Percentiles rank a stretch among this genome's conserved stretches.
These are phyloP conservation scores for Panicum hallii DNA, from an alignment of 202 grass and related monocot genomes.

Conservation along the genomic window DNA sequence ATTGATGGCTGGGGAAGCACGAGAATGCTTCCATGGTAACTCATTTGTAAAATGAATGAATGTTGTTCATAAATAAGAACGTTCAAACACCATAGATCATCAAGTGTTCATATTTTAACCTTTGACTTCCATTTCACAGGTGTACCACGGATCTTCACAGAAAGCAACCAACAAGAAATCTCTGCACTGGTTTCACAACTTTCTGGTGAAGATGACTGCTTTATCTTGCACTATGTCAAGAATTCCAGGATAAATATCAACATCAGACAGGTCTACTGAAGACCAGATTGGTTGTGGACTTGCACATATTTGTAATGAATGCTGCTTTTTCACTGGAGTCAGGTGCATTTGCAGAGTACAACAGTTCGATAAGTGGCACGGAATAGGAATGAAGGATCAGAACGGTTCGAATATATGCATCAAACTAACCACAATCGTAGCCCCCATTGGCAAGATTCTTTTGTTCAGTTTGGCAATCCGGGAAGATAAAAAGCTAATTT, in stretches of 20 bases:
- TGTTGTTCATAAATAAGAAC: not conserved
- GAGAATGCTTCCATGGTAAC: slow-evolving; percentile 89
- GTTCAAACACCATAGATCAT: not conserved
- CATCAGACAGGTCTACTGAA: slow-evolving; percentile 72
- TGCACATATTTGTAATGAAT: not conserved
- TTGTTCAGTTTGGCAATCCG: not conserved
- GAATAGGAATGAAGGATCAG: not conserved
- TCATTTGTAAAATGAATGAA: slow-evolving; percentile 8
- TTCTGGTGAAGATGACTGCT: slow-evolving; percentile 60
- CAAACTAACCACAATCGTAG: not conserved
- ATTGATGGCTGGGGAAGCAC: slow-evolving; percentile 83
- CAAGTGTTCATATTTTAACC: slow-evolving; percentile 26
- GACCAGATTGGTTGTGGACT: not conserved
- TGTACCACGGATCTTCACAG: slow-evolving; percentile 74
- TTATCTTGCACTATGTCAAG: slow-evolving; percentile 64
- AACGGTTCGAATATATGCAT: not conserved
- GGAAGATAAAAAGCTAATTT: not conserved
- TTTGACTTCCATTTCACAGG: slow-evolving; percentile 39
- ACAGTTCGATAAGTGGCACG: not conserved
- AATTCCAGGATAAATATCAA: slow-evolving; percentile 95
- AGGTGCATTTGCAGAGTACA: not conserved
- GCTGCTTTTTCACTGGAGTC: not conserved
- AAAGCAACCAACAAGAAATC: slow-evolving; percentile 63
- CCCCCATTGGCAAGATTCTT: not conserved
- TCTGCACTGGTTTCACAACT: slow-evolving; percentile 53